Evolutionary conservation across 768 basidiomycete genomes (phyloP), one percentile per base, ranked within the genome.

Genomic region (Tylopilus subfusipes): DNA sequence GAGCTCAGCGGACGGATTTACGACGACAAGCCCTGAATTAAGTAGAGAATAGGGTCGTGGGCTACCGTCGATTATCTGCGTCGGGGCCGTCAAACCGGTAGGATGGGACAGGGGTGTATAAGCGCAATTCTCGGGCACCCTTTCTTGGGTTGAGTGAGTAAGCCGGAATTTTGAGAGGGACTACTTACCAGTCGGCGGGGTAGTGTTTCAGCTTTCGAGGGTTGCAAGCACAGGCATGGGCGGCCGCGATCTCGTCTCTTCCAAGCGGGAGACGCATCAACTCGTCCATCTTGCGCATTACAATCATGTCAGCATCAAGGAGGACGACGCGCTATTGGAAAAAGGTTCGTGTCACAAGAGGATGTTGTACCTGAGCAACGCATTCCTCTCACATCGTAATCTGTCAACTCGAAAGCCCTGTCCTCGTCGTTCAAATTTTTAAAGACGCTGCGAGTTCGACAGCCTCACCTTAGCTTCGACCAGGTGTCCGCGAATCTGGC

Each of bases 171-270:
- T 29, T n/a, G 29, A 34, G n/a, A 31, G 52, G 44, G 38, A 6
- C 27, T 33, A 46, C 75, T 67, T 48, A 79, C 97, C 96, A 99
- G 67, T 97, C 93, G 4, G 71, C 63, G 9, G 96, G 96, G 72
- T 99, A 99, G 69, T 95, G 91, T 3, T 77, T 56, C 19, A 96
- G 68, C 65, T 83, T 86, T 36, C 84, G 81, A 8, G 95, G 96
- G 71, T 99, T 99, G 75, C 96, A 99, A 4, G 93, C 85, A 65
- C 96, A 99, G 14, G 84, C 94, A 60, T 96, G 95, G 0, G 76
- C 81, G 1, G 93, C 94, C 6, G 92, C 94, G 53, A 98, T 94
- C 70, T 86, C 83, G 57, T 85, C 90, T 19, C 68, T 54, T 2
- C 77, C 78, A 5, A 96, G 73, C 29, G 73, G 65, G 18, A 82